phyloP scores from a whole-genome alignment of 805 yeast species.

The Wickerhamiella vanderwaltii region DNA sequence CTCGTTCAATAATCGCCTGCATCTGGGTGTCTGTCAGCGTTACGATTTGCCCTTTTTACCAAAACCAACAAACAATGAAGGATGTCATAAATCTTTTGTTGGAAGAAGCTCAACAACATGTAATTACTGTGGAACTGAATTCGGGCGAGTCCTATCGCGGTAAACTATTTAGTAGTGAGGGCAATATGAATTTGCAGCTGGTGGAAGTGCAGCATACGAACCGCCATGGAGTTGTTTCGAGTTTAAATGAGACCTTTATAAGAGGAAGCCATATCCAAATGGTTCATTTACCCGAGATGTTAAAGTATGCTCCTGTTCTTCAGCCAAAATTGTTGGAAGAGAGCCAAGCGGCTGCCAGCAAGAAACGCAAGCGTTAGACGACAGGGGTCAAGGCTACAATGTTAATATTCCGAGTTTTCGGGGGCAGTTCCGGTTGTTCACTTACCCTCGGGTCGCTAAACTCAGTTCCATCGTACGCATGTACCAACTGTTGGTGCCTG shows the following conservation, averaged over 20 bases:
- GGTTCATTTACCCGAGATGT: slow-evolving; percentile 77
- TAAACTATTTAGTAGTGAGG: slow-evolving; percentile 69
- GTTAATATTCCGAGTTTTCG: too few species aligned
- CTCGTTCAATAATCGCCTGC: slow-evolving; percentile 28
- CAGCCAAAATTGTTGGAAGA: slow-evolving; percentile 30
- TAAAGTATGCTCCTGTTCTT: slow-evolving; percentile 80
- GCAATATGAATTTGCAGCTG: slow-evolving; percentile 85
- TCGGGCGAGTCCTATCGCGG: slow-evolving; percentile 87
- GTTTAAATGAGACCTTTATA: slow-evolving; percentile 73
- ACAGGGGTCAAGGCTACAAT: neutral
- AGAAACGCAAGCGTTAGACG: slow-evolving; percentile 6
- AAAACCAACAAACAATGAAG: slow-evolving; percentile 32
- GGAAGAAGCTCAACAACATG: slow-evolving; percentile 82
- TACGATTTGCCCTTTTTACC: neutral
- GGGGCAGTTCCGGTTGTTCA: too few species aligned
- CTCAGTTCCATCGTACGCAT: too few species aligned
- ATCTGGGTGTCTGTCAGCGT: slow-evolving; percentile 1
- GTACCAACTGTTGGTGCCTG: too few species aligned
- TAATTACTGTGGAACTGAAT: slow-evolving; percentile 66
- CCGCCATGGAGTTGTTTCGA: slow-evolving; percentile 59
- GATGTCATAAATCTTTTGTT: slow-evolving; percentile 78
- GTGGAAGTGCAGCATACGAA: slow-evolving; percentile 71
- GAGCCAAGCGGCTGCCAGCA: neutral
- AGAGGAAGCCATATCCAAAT: slow-evolving; percentile 85
- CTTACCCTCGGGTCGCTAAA: too few species aligned